Conservation (phyloP, 176 grass and related monocot species). For the Otatea glauca region DNA sequence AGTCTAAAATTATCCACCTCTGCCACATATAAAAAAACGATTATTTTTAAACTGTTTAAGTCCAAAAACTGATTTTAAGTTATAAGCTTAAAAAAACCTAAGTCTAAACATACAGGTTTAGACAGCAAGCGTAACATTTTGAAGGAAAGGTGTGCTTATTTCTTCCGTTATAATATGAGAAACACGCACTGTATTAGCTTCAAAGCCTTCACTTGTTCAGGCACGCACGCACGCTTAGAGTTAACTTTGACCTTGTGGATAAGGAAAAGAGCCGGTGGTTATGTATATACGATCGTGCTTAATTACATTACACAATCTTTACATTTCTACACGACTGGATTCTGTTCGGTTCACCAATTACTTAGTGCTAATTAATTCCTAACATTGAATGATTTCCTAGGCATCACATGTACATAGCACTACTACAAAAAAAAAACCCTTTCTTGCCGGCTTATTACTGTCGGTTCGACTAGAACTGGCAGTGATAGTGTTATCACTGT, state of each 20-base stretch:
- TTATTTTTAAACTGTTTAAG: no score
- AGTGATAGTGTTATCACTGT: no score
- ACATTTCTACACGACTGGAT: constrained; percentile 15
- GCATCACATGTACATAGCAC: background rate
- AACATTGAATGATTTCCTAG: background rate
- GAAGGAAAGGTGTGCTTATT: background rate
- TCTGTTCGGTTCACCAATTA: constrained; percentile 36
- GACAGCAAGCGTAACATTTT: background rate
- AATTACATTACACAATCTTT: background rate
- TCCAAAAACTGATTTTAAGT: no score
- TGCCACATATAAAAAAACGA: no score
- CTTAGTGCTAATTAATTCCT: constrained; percentile 38
- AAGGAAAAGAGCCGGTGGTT: background rate
- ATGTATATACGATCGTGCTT: background rate
- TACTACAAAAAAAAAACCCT: no score
- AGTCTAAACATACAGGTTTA: no score
- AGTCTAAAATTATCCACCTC: no score
- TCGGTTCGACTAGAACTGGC: no score
- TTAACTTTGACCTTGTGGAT: constrained; percentile 32
- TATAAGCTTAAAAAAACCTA: no score
- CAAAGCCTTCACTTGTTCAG: background rate
- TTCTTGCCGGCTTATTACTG: no score
- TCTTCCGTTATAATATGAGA: constrained; percentile 10
- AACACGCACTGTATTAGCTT: background rate
- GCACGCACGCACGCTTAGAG: background rate